Base-by-base conservation (phyloP, 2,329 filamentous ascomycete species). In the Aspergillus sclerotialis region DNA sequence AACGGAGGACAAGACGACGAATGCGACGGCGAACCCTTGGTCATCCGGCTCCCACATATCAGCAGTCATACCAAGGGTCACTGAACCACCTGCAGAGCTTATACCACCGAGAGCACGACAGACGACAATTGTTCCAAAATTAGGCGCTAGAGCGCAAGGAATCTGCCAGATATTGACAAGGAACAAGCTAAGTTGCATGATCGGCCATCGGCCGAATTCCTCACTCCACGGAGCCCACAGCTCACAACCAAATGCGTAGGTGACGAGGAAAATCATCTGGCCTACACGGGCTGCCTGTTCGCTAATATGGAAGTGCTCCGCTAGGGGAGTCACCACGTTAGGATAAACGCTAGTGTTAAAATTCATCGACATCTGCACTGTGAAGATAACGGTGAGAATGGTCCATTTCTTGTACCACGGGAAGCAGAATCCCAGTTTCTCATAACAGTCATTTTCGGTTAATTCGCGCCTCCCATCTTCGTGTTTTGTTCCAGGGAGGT, bases 151-250 rank as follows among this genome's bases (percentile, higher is more conserved):
- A 0, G 75, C 82, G 26, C 84, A 82, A 7, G 80, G 81, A 0
- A 88, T 61, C 47, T 85, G 81, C 72, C 76, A 92, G 39, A 90
- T 64, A 49, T 92, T 92, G 56, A 88, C 82, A 9, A 92, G 64
- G 43, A 82, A 72, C 38, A 92, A 62, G 16, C 78, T 84, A 26
- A 75, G 64, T 69, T 89, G 84, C 38, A 89, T 71, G 38, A 90
- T 74, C 2, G 80, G 80, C 69, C 78, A 82, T 31, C 85, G 76
- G n/a, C 86, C 86, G 33, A 89, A 72, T 51, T 92, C 86, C 55
- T 93, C 86, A 14, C 77, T 83, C 83, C 84, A 92, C 0, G 85
- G 85, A 0, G 86, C 85, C 85, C 85, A 92, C 0, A 90, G 70
- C 58, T 92, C 85, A 56, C 86, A 92, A 12, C 86, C 85, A 55